Percentiles rank a stretch among this genome's conserved stretches.
Conservation (phyloP, 2,329 filamentous ascomycete species). For the Penicillium psychrosexuale region DNA sequence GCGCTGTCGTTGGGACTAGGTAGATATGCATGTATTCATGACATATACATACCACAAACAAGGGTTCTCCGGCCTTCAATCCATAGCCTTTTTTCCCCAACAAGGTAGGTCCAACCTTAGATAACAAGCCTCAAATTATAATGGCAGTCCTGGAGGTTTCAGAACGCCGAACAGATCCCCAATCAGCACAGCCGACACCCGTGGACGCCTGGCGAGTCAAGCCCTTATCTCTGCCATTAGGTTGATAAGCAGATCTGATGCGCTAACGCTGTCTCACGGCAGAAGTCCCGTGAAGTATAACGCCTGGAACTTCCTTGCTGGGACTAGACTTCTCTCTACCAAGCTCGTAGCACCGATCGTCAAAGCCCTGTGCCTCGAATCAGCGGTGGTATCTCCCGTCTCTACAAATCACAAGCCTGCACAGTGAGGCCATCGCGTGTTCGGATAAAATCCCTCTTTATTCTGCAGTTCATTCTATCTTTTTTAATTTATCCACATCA, state of each 20-base stretch:
- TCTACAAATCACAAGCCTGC: slow-evolving; percentile 21
- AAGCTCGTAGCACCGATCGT: slow-evolving; percentile 18
- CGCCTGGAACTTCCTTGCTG: slow-evolving; percentile 29
- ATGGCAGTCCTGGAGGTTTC: neutral
- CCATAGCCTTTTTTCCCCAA: neutral
- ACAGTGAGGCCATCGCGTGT: slow-evolving; percentile 4
- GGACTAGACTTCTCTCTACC: slow-evolving; percentile 18
- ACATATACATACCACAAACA: neutral
- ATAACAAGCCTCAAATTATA: neutral
- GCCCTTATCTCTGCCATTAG: slow-evolving; percentile 6
- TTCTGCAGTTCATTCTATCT: neutral
- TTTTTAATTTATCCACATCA: neutral
- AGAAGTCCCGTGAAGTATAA: slow-evolving; percentile 5
- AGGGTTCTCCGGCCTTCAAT: neutral
- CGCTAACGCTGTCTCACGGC: neutral
- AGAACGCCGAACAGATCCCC: neutral
- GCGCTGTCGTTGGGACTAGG: too few species aligned
- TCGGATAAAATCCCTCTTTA: neutral
- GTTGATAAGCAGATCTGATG: neutral
- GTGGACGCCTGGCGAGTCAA: neutral
- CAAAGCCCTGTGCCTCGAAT: slow-evolving; percentile 10
- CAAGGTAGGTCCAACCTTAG: neutral
- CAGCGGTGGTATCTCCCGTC: neutral
- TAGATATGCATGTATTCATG: neutral
- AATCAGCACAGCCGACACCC: neutral